Evolutionary conservation across 179 eudicot genomes (phyloP).

Genomic region (Spergularia azorica): DNA sequence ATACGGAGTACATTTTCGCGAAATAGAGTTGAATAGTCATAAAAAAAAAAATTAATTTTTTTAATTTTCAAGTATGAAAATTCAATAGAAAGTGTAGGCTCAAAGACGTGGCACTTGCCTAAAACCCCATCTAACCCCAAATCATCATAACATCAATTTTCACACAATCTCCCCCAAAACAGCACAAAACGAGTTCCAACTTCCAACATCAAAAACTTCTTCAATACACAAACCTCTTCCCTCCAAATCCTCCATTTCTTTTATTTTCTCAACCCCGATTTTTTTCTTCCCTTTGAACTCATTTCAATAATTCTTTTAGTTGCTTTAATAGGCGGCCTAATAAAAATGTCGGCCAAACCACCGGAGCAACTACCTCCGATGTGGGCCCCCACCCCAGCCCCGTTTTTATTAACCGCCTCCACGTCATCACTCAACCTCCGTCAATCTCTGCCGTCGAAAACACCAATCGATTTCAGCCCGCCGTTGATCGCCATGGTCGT

Average conservation of each 20-base stretch:
- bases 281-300: too few relatives aligned
- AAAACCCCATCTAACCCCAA: too few relatives aligned
- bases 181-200: not conserved
- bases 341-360: conserved; percentile 27
- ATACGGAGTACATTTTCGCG: too few relatives aligned
- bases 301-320: too few relatives aligned
- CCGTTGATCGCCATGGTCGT: conserved; percentile 94
- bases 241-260: too few relatives aligned
- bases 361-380: conserved; percentile 20
- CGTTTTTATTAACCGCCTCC: not conserved
- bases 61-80: too few relatives aligned
- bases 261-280: too few relatives aligned
- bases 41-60: too few relatives aligned
- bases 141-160: too few relatives aligned
- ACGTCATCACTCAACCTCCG: conserved; percentile 10
- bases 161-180: too few relatives aligned
- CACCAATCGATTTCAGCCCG: conserved; percentile 74
- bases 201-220: not conserved
- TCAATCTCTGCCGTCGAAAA: conserved; percentile 40
- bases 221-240: not conserved
- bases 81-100: too few relatives aligned
- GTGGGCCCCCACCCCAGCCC: conserved; percentile 10
- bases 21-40: too few relatives aligned
- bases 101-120: not conserved
- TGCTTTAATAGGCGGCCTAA: not conserved